Base-by-base conservation (phyloP, 2,329 filamentous ascomycete species). In the Alternaria sp. region DNA sequence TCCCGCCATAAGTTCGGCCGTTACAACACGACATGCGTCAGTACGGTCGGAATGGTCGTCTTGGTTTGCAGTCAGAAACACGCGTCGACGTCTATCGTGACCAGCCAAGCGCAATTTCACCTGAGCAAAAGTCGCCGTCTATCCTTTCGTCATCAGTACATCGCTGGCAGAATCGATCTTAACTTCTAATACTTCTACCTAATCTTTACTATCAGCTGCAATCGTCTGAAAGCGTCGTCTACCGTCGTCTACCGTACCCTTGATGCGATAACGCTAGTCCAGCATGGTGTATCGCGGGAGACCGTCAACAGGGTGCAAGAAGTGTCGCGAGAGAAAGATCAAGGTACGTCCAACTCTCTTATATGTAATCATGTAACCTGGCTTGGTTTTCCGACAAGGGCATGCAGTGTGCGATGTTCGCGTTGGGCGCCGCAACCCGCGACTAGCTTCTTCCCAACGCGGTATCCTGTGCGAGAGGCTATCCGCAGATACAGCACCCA, bases 281-380 rank as follows among this genome's bases (percentile, higher is more conserved):
- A 70, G 13, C 17, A 79, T 79, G 76, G 75, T 79, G 3, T 79
- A 78, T 57, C 69, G 76, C 17, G 76, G 76, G 8, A 71, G 69
- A 17, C 76, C 76, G 2, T 77, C 74, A 9, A 77, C 74, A 12
- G 76, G 75, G 6, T 78, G 76, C 54, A 70, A 70, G 51, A 77
- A 67, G 52, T 82, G 80, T 66, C 75, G 80, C n/a, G 73, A 80
- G 53, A 75, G 80, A 50, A 82, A 81, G 63, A 75, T 81, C 46
- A 81, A 80, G 71, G 80, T 81, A 53, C 59, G 75, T 64, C 40
- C 9, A 25, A 13, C 19, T 26, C 46, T 13, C 4, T 13, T 59
- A 50, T 52, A 36, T 50, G 54, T 26, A 57, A 44, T 4, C 28
- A 25, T 21, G 19, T n/a, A 13, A 15, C 26, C 8, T 26, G 32